phyloP scores from a whole-genome alignment of 306 rosid genomes.

The Citrullus mucosospermus region DNA sequence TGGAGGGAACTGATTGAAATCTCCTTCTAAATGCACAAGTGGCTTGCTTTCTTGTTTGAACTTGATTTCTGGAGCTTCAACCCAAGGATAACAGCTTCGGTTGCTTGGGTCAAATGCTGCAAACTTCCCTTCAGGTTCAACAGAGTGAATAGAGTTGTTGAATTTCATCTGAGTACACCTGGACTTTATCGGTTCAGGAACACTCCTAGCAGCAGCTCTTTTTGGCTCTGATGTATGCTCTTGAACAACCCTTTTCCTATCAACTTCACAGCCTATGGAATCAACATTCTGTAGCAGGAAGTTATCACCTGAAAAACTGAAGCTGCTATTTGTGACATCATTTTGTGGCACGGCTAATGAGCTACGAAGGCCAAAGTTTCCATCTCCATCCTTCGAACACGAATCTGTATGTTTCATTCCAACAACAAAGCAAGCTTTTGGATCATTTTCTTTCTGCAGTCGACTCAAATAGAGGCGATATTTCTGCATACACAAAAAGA shows the following conservation, averaged over 20 bases:
- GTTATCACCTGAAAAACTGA: constrained; percentile 29
- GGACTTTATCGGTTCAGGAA: constrained; percentile 25
- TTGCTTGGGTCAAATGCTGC: constrained; percentile 31
- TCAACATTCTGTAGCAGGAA: constrained; percentile 28
- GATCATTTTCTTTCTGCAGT: constrained; percentile 64
- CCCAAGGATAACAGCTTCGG: constrained; percentile 36
- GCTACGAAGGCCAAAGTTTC: constrained; percentile 36
- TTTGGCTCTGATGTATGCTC: constrained; percentile 30
- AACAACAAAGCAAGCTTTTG: constrained; percentile 36
- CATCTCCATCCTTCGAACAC: constrained; percentile 41
- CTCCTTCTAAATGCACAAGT: constrained; percentile 24
- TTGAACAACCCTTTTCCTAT: constrained; percentile 31
- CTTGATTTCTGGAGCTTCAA: constrained; percentile 26
- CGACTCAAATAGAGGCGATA: constrained; percentile 90
- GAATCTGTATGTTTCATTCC: constrained; percentile 56
- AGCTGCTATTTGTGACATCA: constrained; percentile 44
- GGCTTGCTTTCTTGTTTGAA: constrained; percentile 37
- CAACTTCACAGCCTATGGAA: constrained; percentile 27
- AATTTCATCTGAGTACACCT: constrained; percentile 20
- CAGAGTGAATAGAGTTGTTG: constrained; percentile 28
- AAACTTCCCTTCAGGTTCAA: constrained; percentile 44
- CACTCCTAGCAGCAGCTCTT: constrained; percentile 20
- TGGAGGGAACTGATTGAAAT: constrained; percentile 40
- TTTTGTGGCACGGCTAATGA: constrained; percentile 26
- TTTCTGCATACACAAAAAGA: constrained; percentile 39